Base-by-base conservation (phyloP, 1,284 basidiomycete genomes). In the Salmacisia buchloeana region DNA sequence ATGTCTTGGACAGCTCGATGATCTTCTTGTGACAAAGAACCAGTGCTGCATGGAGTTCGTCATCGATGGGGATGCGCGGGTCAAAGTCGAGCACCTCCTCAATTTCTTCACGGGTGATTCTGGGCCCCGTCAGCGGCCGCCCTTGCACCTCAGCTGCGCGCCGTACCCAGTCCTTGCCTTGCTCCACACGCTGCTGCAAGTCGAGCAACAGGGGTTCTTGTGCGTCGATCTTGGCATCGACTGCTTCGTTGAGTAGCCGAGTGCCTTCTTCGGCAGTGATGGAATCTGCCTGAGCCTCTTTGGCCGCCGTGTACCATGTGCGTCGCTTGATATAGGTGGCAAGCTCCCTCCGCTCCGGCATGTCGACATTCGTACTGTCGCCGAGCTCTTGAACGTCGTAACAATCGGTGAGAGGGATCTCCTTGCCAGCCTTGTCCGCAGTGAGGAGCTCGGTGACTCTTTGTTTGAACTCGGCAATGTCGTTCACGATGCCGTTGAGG, bases 251-350 rank as follows among this genome's bases (percentile, higher is more conserved):
- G 29, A 90, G 81, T 59, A 91, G 85, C 69, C 91, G 88, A 41
- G 88, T 86, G 2, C 74, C 74, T 35, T 78, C 77, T 39, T 69
- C 67, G 56, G 66, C 60, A 58, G 72, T 67, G 15, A 75, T 66
- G 41, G 70, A 73, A 29, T 49, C 64, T 13, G 45, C 45, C 57
- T 63, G 54, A 29, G 66, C 62, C 15, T 68, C 65, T 63, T 87
- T 78, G 23, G 81, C 77, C 25, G 81, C 80, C 52, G 85, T 84
- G 10, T 83, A 82, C 66, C 86, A 87, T 56, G 85, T 85, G 69
- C 87, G 85, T 29, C 91, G 81, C 61, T 87, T 84, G 23, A 91
- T 87, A 66, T 90, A 87, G 77, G 86, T 87, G 80, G 89, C 88
- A 18, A 93, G 83, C 71, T 89, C 86, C 18, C 83, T 80, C 23